Conservation (phyloP, 116 monocot species). For the Iris pallida region DNA sequence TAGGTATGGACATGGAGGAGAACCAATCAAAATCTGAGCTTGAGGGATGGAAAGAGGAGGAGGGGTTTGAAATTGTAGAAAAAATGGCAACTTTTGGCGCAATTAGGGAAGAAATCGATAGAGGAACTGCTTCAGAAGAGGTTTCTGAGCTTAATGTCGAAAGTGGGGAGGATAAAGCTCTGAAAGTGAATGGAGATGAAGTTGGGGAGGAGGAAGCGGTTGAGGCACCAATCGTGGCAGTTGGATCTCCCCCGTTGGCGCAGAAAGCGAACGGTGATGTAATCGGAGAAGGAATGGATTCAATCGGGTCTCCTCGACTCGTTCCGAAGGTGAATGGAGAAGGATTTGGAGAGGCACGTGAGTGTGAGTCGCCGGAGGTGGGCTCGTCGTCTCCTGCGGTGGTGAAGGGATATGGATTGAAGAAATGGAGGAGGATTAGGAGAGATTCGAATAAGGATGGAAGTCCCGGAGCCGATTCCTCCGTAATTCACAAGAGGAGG, state of each 20-base stretch:
- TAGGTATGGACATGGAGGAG: conserved; percentile 1
- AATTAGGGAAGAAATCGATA: conserved; percentile 7
- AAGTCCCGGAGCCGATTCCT: conserved; percentile 21
- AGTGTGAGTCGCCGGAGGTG: neutral
- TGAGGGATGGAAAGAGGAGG: neutral
- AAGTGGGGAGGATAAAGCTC: neutral
- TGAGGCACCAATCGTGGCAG: conserved; percentile 4
- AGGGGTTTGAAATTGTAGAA: neutral
- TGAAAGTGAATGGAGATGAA: neutral
- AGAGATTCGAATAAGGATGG: conserved; percentile 41
- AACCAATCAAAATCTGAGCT: neutral
- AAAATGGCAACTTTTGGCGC: neutral
- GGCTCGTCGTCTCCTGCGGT: neutral
- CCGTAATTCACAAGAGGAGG: conserved; percentile 38
- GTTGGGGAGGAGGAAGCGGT: neutral
- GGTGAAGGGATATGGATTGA: conserved; percentile 50
- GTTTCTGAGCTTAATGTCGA: neutral
- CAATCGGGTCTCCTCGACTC: neutral
- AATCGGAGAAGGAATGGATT: neutral
- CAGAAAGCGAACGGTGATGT: conserved; percentile 2
- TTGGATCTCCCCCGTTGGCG: conserved; percentile 2
- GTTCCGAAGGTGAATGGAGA: neutral
- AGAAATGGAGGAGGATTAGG: conserved; percentile 73
- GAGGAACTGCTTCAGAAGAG: neutral
- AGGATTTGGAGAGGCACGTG: neutral